phyloP scores from a whole-genome alignment of 2,329 filamentous ascomycete genomes.

The Pseudogymnoascus destructans region DNA sequence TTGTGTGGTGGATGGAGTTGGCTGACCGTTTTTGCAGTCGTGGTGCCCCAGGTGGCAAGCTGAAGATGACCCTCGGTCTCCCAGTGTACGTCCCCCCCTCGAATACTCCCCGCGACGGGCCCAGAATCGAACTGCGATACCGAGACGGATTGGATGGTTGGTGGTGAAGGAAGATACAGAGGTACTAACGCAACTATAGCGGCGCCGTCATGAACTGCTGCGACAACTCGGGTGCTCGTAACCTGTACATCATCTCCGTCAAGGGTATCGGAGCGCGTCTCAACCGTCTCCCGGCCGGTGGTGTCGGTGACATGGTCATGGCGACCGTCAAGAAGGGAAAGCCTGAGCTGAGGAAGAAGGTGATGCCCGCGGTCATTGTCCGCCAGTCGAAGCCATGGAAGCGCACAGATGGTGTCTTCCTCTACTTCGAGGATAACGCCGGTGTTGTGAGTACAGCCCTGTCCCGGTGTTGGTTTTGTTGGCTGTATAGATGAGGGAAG shows the following conservation, averaged over 20 bases:
- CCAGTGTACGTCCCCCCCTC: constrained; percentile 68
- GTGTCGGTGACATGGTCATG: constrained; percentile 99
- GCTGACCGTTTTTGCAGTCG: constrained; percentile 35
- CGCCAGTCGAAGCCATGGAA: constrained; percentile 99
- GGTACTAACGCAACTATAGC: constrained; percentile 34
- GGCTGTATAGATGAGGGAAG: not conserved
- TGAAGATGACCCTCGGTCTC: constrained; percentile 99
- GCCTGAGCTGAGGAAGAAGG: constrained; percentile 99
- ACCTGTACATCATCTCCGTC: constrained; percentile 99
- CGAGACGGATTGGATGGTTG: not conserved
- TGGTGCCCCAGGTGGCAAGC: constrained; percentile 98
- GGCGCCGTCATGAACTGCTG: constrained; percentile 99
- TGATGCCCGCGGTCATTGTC: constrained; percentile 98
- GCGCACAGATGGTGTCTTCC: constrained; percentile 93
- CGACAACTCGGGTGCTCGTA: constrained; percentile 97
- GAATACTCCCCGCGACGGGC: constrained; percentile 9
- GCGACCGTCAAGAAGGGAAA: constrained; percentile 99
- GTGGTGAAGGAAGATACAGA: constrained; percentile 9
- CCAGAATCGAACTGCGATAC: constrained; percentile 10
- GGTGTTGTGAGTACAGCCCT: constrained; percentile 64
- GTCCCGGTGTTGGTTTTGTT: constrained; percentile 9
- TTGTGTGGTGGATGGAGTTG: constrained; percentile 6
- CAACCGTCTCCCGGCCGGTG: constrained; percentile 91
- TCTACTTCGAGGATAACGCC: constrained; percentile 99
- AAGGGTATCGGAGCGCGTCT: constrained; percentile 96